phyloP scores from a whole-genome alignment of 192 early-diverging fungal species.

The Backusella tuberculispora region DNA sequence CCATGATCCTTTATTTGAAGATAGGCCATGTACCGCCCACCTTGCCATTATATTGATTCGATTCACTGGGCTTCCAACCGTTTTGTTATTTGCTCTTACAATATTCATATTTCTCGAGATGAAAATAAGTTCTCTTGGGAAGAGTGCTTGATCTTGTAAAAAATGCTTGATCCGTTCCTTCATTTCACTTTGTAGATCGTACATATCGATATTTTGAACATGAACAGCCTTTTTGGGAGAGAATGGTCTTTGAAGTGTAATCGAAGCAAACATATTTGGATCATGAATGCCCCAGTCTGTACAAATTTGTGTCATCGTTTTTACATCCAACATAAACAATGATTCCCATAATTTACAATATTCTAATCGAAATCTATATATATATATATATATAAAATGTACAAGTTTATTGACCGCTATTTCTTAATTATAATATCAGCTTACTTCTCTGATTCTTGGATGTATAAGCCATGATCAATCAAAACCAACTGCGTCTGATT shows the following conservation, averaged over 20 bases:
- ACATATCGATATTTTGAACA: constrained; percentile 48
- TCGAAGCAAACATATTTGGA: constrained; percentile 68
- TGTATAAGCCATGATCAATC: constrained; percentile 93
- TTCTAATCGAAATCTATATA: constrained; percentile 64
- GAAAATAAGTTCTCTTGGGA: constrained; percentile 92
- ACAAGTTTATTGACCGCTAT: background rate
- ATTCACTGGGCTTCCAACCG: constrained; percentile 85
- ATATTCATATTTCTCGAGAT: constrained; percentile 88
- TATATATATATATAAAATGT: background rate
- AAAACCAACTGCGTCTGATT: constrained; percentile 55
- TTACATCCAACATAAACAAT: constrained; percentile 74
- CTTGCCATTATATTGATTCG: constrained; percentile 84
- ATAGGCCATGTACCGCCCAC: constrained; percentile 69
- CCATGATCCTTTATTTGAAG: constrained; percentile 17
- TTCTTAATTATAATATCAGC: background rate
- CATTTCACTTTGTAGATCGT: constrained; percentile 73
- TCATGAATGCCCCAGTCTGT: constrained; percentile 72
- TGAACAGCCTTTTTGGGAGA: constrained; percentile 51
- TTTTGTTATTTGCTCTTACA: constrained; percentile 84
- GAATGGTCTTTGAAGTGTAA: constrained; percentile 72
- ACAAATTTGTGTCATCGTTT: constrained; percentile 65
- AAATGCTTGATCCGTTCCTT: constrained; percentile 77
- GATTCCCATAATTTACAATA: constrained; percentile 89
- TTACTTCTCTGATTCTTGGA: constrained; percentile 62
- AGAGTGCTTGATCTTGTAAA: constrained; percentile 63